Evolutionary conservation across 768 basidiomycete species (phyloP), one percentile per base, ranked within the genome.

Genomic region (Pleurotus citrinopileatus): DNA sequence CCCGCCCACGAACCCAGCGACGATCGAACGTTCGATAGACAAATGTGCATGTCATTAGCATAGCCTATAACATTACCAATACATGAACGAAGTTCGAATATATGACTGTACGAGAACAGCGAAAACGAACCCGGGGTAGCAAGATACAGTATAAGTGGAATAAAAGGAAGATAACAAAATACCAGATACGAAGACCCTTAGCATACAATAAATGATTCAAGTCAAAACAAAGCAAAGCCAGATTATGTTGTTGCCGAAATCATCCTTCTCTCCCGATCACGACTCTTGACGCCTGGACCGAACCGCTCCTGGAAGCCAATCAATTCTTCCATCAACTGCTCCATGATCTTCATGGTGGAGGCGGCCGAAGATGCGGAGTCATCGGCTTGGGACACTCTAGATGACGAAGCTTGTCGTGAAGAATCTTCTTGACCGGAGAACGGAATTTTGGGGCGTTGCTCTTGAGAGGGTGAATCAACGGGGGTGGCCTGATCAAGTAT

Each of bases 271-370:
- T 82, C 80, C 54, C 82, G 74, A 25, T 83, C 82, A 62, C 81
- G 73, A 53, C 60, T 67, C 63, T 76, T 77, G 20, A 72, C 73
- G 15, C 77, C 75, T 53, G 76, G 76, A 28, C 89, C 89, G 70
- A 90, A 94, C 53, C 83, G 79, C 66, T 95, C 92, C 70, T 95
- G 94, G 65, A 96, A 95, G 34, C 72, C 76, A 58, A 94, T 91
- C 22, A 95, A 71, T 67, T 95, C 93, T 63, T 90, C 82, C 86
- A 94, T 94, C 8, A 96, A 73, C 61, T 89, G 91, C 65, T 94
- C 93, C 87, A 96, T 91, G 73, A 89, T 77, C 69, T 82, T 86
- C 82, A 90, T 88, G 36, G 87, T 87, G 12, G 58, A 54, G 6
- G 55, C 44, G n/a, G 28, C 48, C 20, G 48, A 51, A n/a, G 48